Evolutionary conservation across 2,329 filamentous ascomycete genomes (phyloP).

Genomic region (Aureobasidium sp.): DNA sequence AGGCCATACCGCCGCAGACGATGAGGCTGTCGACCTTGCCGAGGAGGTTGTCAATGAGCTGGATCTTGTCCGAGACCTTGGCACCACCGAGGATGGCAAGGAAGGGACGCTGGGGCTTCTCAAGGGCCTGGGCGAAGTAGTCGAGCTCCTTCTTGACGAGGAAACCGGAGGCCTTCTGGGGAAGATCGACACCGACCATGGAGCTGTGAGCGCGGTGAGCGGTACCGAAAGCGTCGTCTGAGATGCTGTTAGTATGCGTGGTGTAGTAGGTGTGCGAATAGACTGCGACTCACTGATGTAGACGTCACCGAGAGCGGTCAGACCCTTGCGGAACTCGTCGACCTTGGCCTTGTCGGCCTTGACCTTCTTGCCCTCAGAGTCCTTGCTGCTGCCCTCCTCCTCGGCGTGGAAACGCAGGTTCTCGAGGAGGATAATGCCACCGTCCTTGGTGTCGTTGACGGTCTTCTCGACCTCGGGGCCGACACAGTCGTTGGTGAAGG

Average conservation of each 20-base stretch:
- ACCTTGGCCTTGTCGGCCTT: conserved; percentile 91
- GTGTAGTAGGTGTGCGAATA: background rate
- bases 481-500: conserved; percentile 84
- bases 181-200: conserved; percentile 95
- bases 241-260: background rate
- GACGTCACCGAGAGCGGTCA: conserved; percentile 90
- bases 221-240: conserved; percentile 96
- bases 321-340: conserved; percentile 84
- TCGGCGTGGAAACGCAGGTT: conserved; percentile 98
- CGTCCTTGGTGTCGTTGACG: conserved; percentile 73
- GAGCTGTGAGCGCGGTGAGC: conserved; percentile 98
- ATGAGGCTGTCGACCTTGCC: conserved; percentile 96
- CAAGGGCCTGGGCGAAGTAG: conserved; percentile 96
- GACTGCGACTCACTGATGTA: conserved; percentile 71
- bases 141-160: conserved; percentile 99
- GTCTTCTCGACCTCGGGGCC: conserved; percentile 83
- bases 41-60: conserved; percentile 97
- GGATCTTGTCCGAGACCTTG: conserved; percentile 99
- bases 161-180: conserved; percentile 95
- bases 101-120: conserved; percentile 90
- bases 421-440: conserved; percentile 85
- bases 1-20: conserved; percentile 97
- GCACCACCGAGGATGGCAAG: conserved; percentile 95
- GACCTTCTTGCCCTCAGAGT: conserved; percentile 89
- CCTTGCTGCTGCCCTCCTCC: conserved; percentile 95